Conservation (phyloP, 1,284 basidiomycete genomes). For the Cryptococcus wingfieldii region DNA sequence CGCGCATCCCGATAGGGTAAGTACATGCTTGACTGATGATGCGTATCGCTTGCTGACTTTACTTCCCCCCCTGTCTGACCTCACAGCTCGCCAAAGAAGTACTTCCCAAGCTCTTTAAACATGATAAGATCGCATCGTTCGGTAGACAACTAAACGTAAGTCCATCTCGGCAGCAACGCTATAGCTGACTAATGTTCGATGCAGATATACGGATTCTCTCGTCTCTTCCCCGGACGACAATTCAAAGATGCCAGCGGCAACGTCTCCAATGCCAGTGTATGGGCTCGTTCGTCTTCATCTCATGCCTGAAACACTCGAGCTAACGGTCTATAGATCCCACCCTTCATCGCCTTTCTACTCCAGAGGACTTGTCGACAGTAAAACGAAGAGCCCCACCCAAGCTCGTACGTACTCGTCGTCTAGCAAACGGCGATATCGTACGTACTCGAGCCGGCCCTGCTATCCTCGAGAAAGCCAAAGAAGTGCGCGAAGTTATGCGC, state of each 20-base stretch:
- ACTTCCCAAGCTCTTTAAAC: constrained; percentile 41
- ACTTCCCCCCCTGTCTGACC: background rate
- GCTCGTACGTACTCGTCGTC: constrained; percentile 35
- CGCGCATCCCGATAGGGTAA: constrained; percentile 37
- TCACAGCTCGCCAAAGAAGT: constrained; percentile 36
- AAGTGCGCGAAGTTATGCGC: constrained; percentile 28
- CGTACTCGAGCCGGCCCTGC: constrained; percentile 32
- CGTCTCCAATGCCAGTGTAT: constrained; percentile 41
- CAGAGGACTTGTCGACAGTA: constrained; percentile 26
- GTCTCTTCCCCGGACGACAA: constrained; percentile 39
- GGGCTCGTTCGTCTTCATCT: constrained; percentile 31
- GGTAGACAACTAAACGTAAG: constrained; percentile 41
- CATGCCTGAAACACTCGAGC: background rate
- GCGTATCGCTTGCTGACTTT: background rate
- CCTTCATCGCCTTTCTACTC: constrained; percentile 33
- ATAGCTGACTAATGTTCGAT: background rate
- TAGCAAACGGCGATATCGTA: constrained; percentile 38
- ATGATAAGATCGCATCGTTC: constrained; percentile 42
- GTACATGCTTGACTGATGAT: background rate
- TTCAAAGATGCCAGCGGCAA: constrained; percentile 42
- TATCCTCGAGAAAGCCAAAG: constrained; percentile 29
- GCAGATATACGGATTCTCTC: constrained; percentile 43
- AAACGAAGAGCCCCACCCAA: constrained; percentile 44
- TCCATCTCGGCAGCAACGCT: background rate
- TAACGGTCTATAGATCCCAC: constrained; percentile 26